Evolutionary conservation across 306 rosid species (phyloP).

Genomic region (Trifolium subterraneum): DNA sequence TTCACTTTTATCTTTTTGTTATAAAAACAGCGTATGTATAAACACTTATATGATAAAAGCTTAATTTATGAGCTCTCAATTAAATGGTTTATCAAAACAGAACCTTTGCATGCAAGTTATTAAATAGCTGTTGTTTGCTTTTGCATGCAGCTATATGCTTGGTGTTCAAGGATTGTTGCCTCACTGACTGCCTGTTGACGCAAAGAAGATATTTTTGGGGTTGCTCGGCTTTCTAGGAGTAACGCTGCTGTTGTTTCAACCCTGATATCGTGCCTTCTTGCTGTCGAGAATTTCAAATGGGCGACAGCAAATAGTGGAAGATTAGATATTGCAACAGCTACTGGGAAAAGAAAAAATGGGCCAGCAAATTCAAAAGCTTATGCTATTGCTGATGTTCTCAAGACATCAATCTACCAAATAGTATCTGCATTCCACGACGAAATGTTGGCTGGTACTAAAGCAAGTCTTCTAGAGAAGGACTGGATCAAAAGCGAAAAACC

Average conservation of each 20-base stretch:
- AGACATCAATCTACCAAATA: constrained; percentile 74
- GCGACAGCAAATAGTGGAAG: constrained; percentile 67
- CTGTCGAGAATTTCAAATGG: constrained; percentile 85
- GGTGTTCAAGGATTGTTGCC: constrained; percentile 81
- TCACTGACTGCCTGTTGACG: constrained; percentile 78
- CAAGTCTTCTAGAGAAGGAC: constrained; percentile 80
- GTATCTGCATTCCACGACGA: constrained; percentile 84
- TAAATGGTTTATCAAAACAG: not conserved
- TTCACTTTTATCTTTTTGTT: not conserved
- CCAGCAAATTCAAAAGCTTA: constrained; percentile 77
- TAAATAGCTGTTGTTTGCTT: constrained; percentile 34
- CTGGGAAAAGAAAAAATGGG: constrained; percentile 64
- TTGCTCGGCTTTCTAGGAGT: constrained; percentile 89
- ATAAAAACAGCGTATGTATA: not conserved
- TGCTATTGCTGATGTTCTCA: constrained; percentile 81
- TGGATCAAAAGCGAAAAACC: constrained; percentile 70
- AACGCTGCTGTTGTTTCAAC: constrained; percentile 79
- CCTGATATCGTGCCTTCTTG: constrained; percentile 85
- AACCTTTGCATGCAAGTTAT: not conserved
- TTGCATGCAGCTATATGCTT: constrained; percentile 68
- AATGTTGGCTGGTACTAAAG: constrained; percentile 79
- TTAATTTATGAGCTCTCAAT: not conserved
- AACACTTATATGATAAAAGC: not conserved
- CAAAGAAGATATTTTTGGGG: constrained; percentile 77
- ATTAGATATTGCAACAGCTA: constrained; percentile 50